Conservation (phyloP, 2,329 filamentous ascomycete genomes). For the Penicillium sp. region DNA sequence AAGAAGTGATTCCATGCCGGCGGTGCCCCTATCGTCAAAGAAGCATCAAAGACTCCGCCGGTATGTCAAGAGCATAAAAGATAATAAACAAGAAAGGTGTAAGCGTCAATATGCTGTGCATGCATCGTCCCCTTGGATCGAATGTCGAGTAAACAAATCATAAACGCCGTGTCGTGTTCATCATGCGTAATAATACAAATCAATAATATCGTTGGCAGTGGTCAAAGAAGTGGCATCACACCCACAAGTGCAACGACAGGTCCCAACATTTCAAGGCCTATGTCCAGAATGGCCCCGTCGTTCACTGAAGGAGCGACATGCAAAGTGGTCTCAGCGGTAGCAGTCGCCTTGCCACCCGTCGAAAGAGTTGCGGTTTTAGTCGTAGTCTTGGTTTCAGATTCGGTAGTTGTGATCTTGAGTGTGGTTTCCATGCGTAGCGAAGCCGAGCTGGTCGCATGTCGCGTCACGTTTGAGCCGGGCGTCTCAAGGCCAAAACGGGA, state of each 20-base stretch:
- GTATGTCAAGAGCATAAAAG: no score
- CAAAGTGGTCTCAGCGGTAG: conserved; percentile 5
- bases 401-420: not conserved
- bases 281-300: conserved; percentile 13
- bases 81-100: no score
- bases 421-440: conserved; percentile 1
- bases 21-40: no score
- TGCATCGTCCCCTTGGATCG: no score
- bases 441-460: conserved; percentile 4
- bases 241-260: conserved; percentile 23
- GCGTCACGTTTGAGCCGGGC: conserved; percentile 5
- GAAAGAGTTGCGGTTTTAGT: conserved; percentile 5
- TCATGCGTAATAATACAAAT: conserved; percentile 22
- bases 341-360: conserved; percentile 1
- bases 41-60: not conserved
- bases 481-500: conserved; percentile 45
- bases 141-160: conserved; percentile 6
- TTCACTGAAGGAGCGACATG: conserved; percentile 18
- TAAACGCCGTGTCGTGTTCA: conserved; percentile 17
- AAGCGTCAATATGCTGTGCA: no score
- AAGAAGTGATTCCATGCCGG: no score
- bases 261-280: conserved; percentile 12
- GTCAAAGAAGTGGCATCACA: conserved; percentile 19
- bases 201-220: conserved; percentile 1
- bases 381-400: conserved; percentile 5